Evolutionary conservation across 139 green algal species (phyloP), one percentile per base, ranked within the genome.

Genomic region (Pseudopediastrum boryanum): DNA sequence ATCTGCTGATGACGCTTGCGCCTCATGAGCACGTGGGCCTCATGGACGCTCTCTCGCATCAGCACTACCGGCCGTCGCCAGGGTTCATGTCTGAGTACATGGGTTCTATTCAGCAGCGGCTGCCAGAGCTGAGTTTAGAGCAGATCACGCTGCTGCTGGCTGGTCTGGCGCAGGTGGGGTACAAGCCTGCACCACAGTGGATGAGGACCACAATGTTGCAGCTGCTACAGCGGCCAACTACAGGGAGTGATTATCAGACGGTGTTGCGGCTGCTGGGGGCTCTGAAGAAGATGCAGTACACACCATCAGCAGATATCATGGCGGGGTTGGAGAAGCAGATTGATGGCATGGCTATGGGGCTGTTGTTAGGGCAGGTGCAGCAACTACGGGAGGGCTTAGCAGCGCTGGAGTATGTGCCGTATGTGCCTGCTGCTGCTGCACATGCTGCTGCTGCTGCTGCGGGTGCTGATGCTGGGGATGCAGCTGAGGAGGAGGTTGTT

Each of bases 81-180:
- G 73, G 39, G 41, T 80, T 80, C 59, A 80, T 80, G 73, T 33
- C 61, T 12, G 19, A 54, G 73, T 80, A 58, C 42, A 72, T 80
- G 59, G 31, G 44, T 8, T 44, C 58, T 27, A 42, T 80, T 2
- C 41, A 61, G 29, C 44, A 9, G 2, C 59, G 48, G 23, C 25
- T 80, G 19, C 73, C 73, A 29, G 33, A 48, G 42, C 73, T 80
- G 1, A 51, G 19, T 4, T 8, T 80, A 3, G 21, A 12, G 12
- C 73, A 80, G 73, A 59, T 65, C 43, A 25, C 73, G 2, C 61
- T 35, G 41, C 43, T 80, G 3, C 25, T 72, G 7, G 59, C 42
- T 3, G 41, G 73, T 2, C 27, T 80, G 12, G 73, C 73, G 68
- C 31, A 43, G 31, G 73, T 72, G 1, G 73, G 58, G 2, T 80